phyloP scores from a whole-genome alignment of 1,139 yeast genomes.

The Nakaseomyces sp. region DNA sequence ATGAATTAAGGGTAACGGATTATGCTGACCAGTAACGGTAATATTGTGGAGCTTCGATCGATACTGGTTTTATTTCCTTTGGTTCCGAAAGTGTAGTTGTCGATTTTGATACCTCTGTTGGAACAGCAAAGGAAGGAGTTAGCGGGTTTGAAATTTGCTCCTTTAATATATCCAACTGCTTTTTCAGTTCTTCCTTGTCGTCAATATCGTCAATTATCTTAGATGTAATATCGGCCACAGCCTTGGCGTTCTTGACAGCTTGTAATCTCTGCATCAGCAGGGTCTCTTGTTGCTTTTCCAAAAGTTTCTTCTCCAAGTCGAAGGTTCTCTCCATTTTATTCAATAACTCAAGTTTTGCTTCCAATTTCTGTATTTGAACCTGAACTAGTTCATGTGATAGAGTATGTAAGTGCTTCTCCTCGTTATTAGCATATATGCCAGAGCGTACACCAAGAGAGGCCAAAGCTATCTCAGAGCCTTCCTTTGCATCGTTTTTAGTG shows the following conservation, averaged over 20 bases:
- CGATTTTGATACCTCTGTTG: slow-evolving; percentile 11
- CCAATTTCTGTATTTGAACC: slow-evolving; percentile 65
- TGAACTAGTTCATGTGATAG: slow-evolving; percentile 53
- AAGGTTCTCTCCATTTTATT: slow-evolving; percentile 66
- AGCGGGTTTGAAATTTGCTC: slow-evolving; percentile 46
- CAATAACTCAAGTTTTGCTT: slow-evolving; percentile 63
- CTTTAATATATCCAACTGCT: slow-evolving; percentile 40
- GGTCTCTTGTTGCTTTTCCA: slow-evolving; percentile 75
- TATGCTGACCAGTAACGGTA: slow-evolving; percentile 77
- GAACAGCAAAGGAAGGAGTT: slow-evolving; percentile 20
- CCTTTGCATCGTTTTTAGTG: slow-evolving; percentile 27
- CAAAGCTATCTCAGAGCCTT: slow-evolving; percentile 48
- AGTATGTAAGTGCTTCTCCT: slow-evolving; percentile 70
- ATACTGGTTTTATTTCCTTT: slow-evolving; percentile 54
- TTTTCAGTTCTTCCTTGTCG: slow-evolving; percentile 15
- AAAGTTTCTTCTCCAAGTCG: slow-evolving; percentile 66
- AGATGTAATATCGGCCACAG: slow-evolving; percentile 15
- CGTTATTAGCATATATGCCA: slow-evolving; percentile 71
- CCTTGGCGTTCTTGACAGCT: slow-evolving; percentile 34
- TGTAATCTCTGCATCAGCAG: slow-evolving; percentile 70
- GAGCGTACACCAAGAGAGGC: slow-evolving; percentile 75
- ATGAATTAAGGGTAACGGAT: not conserved
- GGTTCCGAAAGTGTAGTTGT: slow-evolving; percentile 12
- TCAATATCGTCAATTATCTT: slow-evolving; percentile 18
- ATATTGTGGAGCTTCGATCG: slow-evolving; percentile 72